Base-by-base conservation (phyloP, 179 eudicot genomes). In the Beta corolliflora region DNA sequence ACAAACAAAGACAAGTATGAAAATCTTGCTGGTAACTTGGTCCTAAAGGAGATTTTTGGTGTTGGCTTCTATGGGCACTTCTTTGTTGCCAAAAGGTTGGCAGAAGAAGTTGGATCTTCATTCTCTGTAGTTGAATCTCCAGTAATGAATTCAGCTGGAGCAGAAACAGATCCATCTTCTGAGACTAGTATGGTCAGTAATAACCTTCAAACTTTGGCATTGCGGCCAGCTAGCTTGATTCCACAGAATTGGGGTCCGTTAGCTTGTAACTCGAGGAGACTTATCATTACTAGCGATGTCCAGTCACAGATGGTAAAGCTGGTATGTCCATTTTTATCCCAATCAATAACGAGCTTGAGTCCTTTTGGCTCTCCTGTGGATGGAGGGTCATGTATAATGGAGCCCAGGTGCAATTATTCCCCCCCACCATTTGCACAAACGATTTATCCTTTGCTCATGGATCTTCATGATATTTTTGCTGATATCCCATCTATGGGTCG, bases 41-140 rank as follows among this genome's bases (percentile, higher is more conserved):
- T 97, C 16, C 79, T 97, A 81, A 92, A 85, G 79, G 97, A 93
- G 87, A 92, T 97, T 68, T 97, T 97, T 65, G 99, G 97, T 76
- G 88, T 92, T 85, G 86, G 93, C 19, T 90, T 92, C 77, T 82
- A 90, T 71, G 90, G 88, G 53, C 97, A 93, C 85, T 88, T 94
- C 54, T 65, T 82, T 80, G 90, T 87, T 16, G 98, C 97, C 11
- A 94, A 91, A 83, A 87, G 81, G 78, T 85, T 81, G 46, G 95
- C 97, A 5, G 84, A 88, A 58, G 95, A 97, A 84, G 86, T 93
- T 73, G 98, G 98, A 53, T 91, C 94, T 13, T 82, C 91, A 2
- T 97, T 93, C 79, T 83, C 88, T 72, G 85, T 92, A 87, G 85
- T 92, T 50, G 98, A 94, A 75, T 90, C 97, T 58, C 90, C 94